Conservation (phyloP, 1,284 basidiomycete species). For the Cerrena zonata region DNA sequence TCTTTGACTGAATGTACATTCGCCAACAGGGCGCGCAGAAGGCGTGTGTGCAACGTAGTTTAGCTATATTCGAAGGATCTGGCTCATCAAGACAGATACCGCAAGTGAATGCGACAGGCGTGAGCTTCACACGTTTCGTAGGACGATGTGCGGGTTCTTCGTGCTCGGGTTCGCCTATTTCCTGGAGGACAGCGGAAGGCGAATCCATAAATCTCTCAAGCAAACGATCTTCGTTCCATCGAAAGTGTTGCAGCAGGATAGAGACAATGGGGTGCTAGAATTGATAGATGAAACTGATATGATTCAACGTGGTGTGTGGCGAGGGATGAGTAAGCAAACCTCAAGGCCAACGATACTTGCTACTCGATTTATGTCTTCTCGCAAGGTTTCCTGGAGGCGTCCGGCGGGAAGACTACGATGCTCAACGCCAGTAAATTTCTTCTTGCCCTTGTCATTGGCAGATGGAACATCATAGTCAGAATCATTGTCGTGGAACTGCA, state of each 20-base stretch:
- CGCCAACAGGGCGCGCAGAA: conserved; percentile 57
- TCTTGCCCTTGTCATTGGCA: conserved; percentile 25
- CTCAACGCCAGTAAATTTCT: conserved; percentile 18
- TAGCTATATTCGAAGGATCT: conserved; percentile 32
- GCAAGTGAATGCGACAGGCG: conserved; percentile 39
- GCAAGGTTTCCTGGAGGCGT: conserved; percentile 42
- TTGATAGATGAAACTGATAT: no score
- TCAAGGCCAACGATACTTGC: conserved; percentile 44
- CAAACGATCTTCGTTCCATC: conserved; percentile 63
- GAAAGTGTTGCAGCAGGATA: conserved; percentile 56
- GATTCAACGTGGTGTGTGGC: conserved; percentile 8
- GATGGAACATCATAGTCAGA: conserved; percentile 23
- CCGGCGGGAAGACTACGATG: conserved; percentile 34
- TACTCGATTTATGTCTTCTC: conserved; percentile 41
- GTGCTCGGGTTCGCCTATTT: conserved; percentile 26
- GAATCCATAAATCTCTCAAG: conserved; percentile 52
- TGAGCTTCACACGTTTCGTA: conserved; percentile 25
- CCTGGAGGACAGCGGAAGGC: conserved; percentile 37
- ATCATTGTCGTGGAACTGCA: conserved; percentile 22
- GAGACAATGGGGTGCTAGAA: conserved; percentile 43
- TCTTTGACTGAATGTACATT: conserved; percentile 51
- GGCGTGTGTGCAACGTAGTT: conserved; percentile 44
- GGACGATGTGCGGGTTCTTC: conserved; percentile 13
- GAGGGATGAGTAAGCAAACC: conserved; percentile 34
- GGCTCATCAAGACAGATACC: conserved; percentile 47